phyloP scores from a whole-genome alignment of 2,329 filamentous ascomycete species.

The Lasiodiplodia hormozganensis region DNA sequence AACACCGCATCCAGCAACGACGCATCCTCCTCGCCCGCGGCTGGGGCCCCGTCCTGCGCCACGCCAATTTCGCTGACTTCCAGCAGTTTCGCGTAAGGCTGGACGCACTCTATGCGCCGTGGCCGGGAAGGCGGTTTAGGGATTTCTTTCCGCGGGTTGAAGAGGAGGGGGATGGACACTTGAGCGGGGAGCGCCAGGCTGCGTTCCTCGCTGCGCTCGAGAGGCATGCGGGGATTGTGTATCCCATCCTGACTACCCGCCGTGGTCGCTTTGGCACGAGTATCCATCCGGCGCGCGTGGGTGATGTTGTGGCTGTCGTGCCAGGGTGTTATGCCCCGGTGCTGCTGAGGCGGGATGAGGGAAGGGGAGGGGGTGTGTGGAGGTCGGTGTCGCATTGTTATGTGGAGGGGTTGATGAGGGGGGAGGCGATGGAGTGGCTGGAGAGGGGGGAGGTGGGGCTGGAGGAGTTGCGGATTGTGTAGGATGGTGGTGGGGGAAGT shows the following conservation, averaged over 20 bases:
- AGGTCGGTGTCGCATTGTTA: slow-evolving; percentile 36
- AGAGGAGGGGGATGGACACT: accelerated
- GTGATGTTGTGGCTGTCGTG: slow-evolving; percentile 15
- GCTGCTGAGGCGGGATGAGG: slow-evolving; percentile 31
- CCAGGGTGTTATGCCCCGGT: slow-evolving; percentile 29
- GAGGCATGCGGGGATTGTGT: not conserved
- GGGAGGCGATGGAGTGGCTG: not conserved
- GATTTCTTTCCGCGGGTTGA: not conserved
- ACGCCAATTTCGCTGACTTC: not conserved
- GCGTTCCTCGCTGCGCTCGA: not conserved
- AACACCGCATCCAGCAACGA: too few species aligned
- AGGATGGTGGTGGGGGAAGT: not conserved
- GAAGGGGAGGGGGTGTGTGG: slow-evolving; percentile 32
- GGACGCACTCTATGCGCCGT: slow-evolving; percentile 1
- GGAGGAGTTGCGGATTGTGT: not conserved
- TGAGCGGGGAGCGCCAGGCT: not conserved
- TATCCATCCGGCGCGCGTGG: not conserved
- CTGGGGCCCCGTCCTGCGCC: slow-evolving; percentile 1
- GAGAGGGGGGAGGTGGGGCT: not conserved
- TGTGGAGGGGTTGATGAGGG: slow-evolving; percentile 1
- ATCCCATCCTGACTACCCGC: not conserved
- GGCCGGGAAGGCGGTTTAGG: not conserved
- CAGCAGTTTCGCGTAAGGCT: not conserved
- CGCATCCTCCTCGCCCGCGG: not conserved
- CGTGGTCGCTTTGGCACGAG: not conserved